Evolutionary conservation across 352 stramenopile genomes (phyloP), one percentile per base, ranked within the genome.

Genomic region (Phytophthora sp.): DNA sequence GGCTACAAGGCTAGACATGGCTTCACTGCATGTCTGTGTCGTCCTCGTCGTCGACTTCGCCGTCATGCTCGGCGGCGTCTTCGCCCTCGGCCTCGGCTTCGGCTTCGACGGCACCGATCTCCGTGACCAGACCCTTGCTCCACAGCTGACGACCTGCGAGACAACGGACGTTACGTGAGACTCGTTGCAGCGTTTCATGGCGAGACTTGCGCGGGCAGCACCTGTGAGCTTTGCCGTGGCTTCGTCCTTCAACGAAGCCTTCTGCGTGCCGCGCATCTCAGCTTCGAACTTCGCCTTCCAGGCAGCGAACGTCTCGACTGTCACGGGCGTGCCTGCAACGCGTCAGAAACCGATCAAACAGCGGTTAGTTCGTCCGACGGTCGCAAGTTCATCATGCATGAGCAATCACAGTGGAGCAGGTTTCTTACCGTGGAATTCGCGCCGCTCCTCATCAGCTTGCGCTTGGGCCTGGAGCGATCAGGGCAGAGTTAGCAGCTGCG

Each of bases 261-360:
- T 91, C 41, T 74, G 73, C 15, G 37, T 60, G 10, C 48, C 43
- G 4, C 57, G 62, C 82, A 89, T 92, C 63, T 94, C 87, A 0
- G 30, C 44, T 18, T 94, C 84, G 45, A 95, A 95, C 37, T 80
- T 84, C 15, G 59, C 69, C 53, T 82, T 85, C 87, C 87, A 95
- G 13, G 62, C 78, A 20, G 75, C 76, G 52, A 95, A 95, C 18
- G 73, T 74, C 58, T 91, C 82, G 27, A 93, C 70, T 45, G 84
- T 95, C 24, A 95, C 87, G n/a, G 87, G 83, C 2, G 82, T 93
- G 38, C 84, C 83, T 85, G 49, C 50, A 46, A 23, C 45, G 18
- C 44, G 23, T 27, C 49, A 67, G 32, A 42, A 50, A 59, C 4
- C 42, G 4, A 69, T n/a, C 21, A 42, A 42, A 15, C 35, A n/a